Conservation (phyloP, 768 basidiomycete species). For the Boletus patriciae region DNA sequence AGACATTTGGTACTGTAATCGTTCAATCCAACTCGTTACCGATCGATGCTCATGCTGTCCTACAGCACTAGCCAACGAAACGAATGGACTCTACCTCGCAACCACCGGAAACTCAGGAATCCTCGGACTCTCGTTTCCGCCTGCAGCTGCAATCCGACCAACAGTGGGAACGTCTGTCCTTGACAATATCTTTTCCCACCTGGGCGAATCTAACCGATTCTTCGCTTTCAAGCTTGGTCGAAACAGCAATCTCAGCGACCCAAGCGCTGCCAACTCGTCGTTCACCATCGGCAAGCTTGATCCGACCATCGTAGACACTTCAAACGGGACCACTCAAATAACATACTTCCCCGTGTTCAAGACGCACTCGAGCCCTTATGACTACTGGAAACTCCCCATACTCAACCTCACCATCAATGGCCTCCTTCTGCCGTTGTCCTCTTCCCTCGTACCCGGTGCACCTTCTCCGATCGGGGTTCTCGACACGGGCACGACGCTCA, state of each 20-base stretch:
- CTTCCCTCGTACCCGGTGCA: conserved; percentile 45
- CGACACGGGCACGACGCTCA: conserved; percentile 61
- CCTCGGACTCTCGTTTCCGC: conserved; percentile 53
- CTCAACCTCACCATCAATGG: conserved; percentile 46
- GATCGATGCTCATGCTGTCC: neutral
- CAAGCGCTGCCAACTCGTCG: conserved; percentile 36
- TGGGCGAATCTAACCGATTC: conserved; percentile 42
- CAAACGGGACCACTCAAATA: conserved; percentile 35
- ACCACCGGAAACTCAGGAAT: conserved; percentile 54
- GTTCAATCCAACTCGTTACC: neutral
- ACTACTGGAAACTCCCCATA: conserved; percentile 61
- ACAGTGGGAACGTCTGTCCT: conserved; percentile 46
- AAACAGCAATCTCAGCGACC: conserved; percentile 17
- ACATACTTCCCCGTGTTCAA: conserved; percentile 42
- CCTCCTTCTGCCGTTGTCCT: conserved; percentile 40
- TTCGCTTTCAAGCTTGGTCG: conserved; percentile 54
- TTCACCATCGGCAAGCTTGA: conserved; percentile 57
- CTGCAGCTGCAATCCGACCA: conserved; percentile 45
- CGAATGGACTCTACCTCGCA: conserved; percentile 44
- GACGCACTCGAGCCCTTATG: conserved; percentile 37
- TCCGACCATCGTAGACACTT: conserved; percentile 18
- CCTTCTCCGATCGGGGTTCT: conserved; percentile 52
- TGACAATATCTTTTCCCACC: conserved; percentile 46
- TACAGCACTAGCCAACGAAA: conserved; percentile 47
- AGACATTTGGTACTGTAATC: conserved; percentile 44